Conservation (phyloP, 1,139 yeast genomes). For the Meyerozyma sp. region DNA sequence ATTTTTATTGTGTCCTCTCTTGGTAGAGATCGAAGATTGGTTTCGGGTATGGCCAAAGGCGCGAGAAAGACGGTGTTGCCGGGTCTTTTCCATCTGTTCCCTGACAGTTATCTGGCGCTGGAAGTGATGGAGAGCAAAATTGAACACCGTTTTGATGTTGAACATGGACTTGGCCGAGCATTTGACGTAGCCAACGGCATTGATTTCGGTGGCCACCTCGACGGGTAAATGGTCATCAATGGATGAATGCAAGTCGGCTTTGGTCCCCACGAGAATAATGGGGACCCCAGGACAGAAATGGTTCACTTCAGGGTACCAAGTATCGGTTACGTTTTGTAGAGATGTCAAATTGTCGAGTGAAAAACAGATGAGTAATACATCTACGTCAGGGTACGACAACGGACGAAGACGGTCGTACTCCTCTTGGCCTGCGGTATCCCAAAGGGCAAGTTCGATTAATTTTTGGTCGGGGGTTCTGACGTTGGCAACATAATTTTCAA, state of each 20-base stretch:
- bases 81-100: slow-evolving; percentile 34
- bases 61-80: slow-evolving; percentile 29
- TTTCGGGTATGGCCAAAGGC: slow-evolving; percentile 26
- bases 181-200: slow-evolving; percentile 73
- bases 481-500: slow-evolving; percentile 75
- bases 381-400: slow-evolving; percentile 77
- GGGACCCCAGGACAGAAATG: slow-evolving; percentile 84
- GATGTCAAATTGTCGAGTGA: slow-evolving; percentile 62
- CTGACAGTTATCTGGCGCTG: slow-evolving; percentile 29
- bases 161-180: slow-evolving; percentile 72
- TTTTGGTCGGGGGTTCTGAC: slow-evolving; percentile 52
- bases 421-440: slow-evolving; percentile 97
- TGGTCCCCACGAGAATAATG: slow-evolving; percentile 71
- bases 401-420: slow-evolving; percentile 85
- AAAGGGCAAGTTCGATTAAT: slow-evolving; percentile 61
- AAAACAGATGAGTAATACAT: slow-evolving; percentile 70
- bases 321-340: slow-evolving; percentile 67
- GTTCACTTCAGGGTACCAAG: slow-evolving; percentile 82
- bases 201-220: slow-evolving; percentile 56
- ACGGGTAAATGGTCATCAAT: slow-evolving; percentile 48
- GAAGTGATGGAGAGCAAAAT: slow-evolving; percentile 41
- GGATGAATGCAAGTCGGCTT: slow-evolving; percentile 52
- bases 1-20: slow-evolving; percentile 28
- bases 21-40: slow-evolving; percentile 15
- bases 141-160: slow-evolving; percentile 65